A percentile compares a stretch with the other conserved stretches of the same genome.
Evolutionary conservation across 2,329 filamentous ascomycete genomes (phyloP).

Genomic region (Talaromyces atroroseus): DNA sequence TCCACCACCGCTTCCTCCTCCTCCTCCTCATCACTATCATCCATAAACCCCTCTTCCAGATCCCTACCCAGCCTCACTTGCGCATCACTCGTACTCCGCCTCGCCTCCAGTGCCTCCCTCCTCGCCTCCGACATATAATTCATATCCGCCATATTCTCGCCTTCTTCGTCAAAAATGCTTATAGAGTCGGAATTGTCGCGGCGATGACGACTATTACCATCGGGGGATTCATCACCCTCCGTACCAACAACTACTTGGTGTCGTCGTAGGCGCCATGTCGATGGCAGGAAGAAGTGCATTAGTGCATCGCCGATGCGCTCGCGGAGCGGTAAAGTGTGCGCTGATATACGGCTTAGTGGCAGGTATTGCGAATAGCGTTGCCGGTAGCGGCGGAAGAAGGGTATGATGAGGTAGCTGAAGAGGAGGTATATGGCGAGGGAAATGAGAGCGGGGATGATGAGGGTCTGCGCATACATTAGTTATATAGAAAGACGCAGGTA

Average conservation of each 20-base stretch:
- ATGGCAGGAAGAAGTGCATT: constrained; percentile 41
- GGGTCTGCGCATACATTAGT: constrained; percentile 47
- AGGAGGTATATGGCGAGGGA: constrained; percentile 64
- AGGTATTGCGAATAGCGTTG: constrained; percentile 69
- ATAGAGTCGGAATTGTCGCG: constrained; percentile 44
- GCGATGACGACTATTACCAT: neutral
- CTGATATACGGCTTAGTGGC: constrained; percentile 54
- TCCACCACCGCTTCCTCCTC: constrained; percentile 23
- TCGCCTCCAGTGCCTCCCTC: constrained; percentile 39
- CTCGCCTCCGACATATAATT: constrained; percentile 47
- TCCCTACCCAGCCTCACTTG: constrained; percentile 67
- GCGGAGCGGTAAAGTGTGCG: constrained; percentile 52
- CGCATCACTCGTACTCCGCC: constrained; percentile 38
- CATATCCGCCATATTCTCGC: constrained; percentile 45
- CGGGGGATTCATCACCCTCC: neutral
- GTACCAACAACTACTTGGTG: neutral
- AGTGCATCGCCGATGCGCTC: constrained; percentile 38
- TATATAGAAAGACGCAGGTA: neutral
- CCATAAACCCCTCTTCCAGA: constrained; percentile 68
- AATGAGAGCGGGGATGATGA: constrained; percentile 65
- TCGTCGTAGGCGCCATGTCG: constrained; percentile 40
- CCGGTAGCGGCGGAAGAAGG: constrained; percentile 64
- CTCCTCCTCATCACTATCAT: constrained; percentile 65
- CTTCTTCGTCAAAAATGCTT: constrained; percentile 64
- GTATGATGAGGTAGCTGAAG: constrained; percentile 60